These are phyloP conservation scores for Coriolopsis trogii DNA, from an alignment of 1,284 basidiomycete species.

Conservation along the genomic window DNA sequence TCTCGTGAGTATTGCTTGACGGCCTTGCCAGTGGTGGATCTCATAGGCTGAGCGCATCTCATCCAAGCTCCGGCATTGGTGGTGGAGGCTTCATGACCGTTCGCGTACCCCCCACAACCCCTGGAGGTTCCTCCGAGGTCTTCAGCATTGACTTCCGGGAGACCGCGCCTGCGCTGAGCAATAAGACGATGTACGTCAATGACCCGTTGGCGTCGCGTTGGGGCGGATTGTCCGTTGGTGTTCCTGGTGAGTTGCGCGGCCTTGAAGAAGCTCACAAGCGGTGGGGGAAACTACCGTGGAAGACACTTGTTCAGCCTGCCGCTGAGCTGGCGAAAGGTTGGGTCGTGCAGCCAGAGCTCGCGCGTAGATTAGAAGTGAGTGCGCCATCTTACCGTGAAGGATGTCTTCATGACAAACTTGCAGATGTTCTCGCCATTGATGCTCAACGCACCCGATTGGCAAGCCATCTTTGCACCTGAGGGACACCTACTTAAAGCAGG, in stretches of 20 bases:
- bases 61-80: slow-evolving; percentile 76
- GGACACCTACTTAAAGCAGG: slow-evolving; percentile 75
- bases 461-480: slow-evolving; percentile 77
- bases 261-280: slow-evolving; percentile 77
- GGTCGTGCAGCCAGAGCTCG: slow-evolving; percentile 77
- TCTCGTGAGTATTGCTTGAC: slow-evolving; percentile 58
- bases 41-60: slow-evolving; percentile 1
- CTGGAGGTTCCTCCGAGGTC: slow-evolving; percentile 55
- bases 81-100: slow-evolving; percentile 94
- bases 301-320: slow-evolving; percentile 74
- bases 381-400: background rate
- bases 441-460: slow-evolving; percentile 80
- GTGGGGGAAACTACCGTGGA: slow-evolving; percentile 85
- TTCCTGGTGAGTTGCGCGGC: slow-evolving; percentile 88
- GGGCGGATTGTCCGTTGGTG: slow-evolving; percentile 83
- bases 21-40: background rate
- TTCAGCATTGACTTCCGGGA: slow-evolving; percentile 90
- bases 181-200: slow-evolving; percentile 74
- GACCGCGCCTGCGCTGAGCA: slow-evolving; percentile 74
- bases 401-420: slow-evolving; percentile 11
- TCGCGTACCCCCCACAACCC: slow-evolving; percentile 63
- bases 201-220: slow-evolving; percentile 55
- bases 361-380: slow-evolving; percentile 68
- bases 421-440: slow-evolving; percentile 65
- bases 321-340: slow-evolving; percentile 78